Evolutionary conservation across 83 land plant genomes (phyloP), one percentile per base, ranked within the genome.

Genomic region (Larix sibirica): DNA sequence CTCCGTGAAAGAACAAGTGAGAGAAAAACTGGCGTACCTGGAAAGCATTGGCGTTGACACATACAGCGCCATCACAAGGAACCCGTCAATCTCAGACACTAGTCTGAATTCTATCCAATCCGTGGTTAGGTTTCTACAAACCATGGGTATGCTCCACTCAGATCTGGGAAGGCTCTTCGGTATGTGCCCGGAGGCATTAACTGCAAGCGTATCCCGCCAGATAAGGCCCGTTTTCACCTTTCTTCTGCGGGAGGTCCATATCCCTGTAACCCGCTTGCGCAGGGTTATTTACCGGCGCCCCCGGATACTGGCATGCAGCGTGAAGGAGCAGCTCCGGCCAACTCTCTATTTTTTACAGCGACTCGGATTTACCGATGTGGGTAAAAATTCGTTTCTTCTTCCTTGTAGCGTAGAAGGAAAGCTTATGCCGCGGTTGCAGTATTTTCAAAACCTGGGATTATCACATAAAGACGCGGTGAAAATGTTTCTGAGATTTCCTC

Each of bases 261-360:
- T 88, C 33, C 36, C 60, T 3, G 21, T 36, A 50, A 40, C 65
- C 18, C 73, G 75, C 24, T 24, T 88, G 6, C 74, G 82, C 65
- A 81, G 79, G 63, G 87, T 85, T 66, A 56, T 90, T 23, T 79
- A 63, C 50, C 60, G 88, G 61, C 88, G 92, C 66, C 88, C 92
- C 5, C 63, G 85, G 28, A 42, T 90, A 10, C 75, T 87, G 42
- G 59, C 56, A 9, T 20, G 66, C 66, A 81, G 68, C 36, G 80
- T 87, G 18, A 87, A 87, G 50, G 69, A 38, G 71, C 88, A 82
- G 24, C 80, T 87, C 20, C 79, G 86, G 9, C 92, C 89, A 40
- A 90, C 86, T 13, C 63, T 90, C 78, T 44, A 44, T 38, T 90
- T 87, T 75, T 60, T 90, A 12, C 84, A 47, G 17, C 13, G 71